phyloP scores from a whole-genome alignment of 2,329 filamentous ascomycete species.

The Colletotrichum gloeosporioides region DNA sequence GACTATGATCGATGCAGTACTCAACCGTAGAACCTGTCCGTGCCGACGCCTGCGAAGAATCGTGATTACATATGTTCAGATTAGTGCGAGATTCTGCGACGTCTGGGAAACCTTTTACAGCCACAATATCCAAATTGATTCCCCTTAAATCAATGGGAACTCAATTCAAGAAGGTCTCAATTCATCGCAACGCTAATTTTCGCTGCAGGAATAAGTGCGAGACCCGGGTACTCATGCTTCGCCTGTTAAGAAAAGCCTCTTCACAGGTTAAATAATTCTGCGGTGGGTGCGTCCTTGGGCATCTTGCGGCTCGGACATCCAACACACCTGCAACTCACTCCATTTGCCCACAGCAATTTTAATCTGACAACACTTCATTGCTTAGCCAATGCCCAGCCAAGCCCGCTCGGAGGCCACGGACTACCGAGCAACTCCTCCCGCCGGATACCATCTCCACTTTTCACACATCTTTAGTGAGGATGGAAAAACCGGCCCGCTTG shows the following conservation, averaged over 20 bases:
- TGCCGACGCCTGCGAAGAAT: too few relatives aligned
- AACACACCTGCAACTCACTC: not conserved
- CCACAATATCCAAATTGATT: fast-evolving
- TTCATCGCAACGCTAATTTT: too few relatives aligned
- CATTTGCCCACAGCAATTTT: not conserved
- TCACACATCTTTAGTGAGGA: not conserved
- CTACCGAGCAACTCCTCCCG: not conserved
- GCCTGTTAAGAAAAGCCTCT: too few relatives aligned
- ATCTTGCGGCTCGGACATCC: not conserved
- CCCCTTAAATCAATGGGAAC: too few relatives aligned
- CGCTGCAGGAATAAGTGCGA: too few relatives aligned
- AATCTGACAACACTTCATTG: not conserved
- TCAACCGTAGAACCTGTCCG: not conserved
- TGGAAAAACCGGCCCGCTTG: not conserved
- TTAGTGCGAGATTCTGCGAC: too few relatives aligned
- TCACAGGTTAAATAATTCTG: too few relatives aligned
- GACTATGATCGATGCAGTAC: fast-evolving
- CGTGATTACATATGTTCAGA: too few relatives aligned
- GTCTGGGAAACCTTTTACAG: not conserved
- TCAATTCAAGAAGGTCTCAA: too few relatives aligned
- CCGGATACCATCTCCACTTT: not conserved
- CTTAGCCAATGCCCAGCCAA: not conserved
- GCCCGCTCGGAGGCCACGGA: not conserved
- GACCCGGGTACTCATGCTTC: fast-evolving
- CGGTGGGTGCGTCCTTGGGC: not conserved